phyloP scores from a whole-genome alignment of 257 asterid genomes.

The Solanum pinnatisectum region DNA sequence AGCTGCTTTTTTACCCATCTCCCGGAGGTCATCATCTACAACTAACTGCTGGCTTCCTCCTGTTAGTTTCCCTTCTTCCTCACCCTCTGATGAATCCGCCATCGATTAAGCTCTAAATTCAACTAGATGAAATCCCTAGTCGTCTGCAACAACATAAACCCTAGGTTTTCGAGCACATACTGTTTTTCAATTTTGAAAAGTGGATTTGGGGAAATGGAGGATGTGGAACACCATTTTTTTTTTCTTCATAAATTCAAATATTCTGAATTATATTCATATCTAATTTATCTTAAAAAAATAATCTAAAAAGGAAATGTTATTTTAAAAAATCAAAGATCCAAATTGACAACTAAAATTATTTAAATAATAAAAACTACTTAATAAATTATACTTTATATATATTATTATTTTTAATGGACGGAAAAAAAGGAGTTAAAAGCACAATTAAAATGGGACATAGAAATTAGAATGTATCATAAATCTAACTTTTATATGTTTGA shows the following conservation, averaged over 20 bases:
- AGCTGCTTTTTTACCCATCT: constrained; percentile 89
- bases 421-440: no score
- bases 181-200: neutral
- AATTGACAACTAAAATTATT: neutral
- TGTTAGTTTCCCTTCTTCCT: constrained; percentile 75
- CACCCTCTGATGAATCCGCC: constrained; percentile 90
- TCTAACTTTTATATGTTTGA: no score
- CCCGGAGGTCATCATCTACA: constrained; percentile 76
- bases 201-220: neutral
- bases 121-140: neutral
- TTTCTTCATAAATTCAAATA: neutral
- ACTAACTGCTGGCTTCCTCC: constrained; percentile 57
- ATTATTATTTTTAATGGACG: no score
- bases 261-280: neutral
- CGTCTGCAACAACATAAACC: neutral
- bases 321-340: neutral
- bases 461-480: no score
- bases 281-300: neutral
- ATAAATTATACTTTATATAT: neutral
- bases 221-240: neutral
- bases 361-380: no score
- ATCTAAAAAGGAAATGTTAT: neutral
- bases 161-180: neutral
- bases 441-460: no score
- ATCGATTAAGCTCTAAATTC: constrained; percentile 9